Percentiles rank a stretch among this genome's conserved stretches.
These are phyloP conservation scores for Zancudomyces culisetae DNA, from an alignment of 371 early-diverging fungal species.

Conservation along the genomic window DNA sequence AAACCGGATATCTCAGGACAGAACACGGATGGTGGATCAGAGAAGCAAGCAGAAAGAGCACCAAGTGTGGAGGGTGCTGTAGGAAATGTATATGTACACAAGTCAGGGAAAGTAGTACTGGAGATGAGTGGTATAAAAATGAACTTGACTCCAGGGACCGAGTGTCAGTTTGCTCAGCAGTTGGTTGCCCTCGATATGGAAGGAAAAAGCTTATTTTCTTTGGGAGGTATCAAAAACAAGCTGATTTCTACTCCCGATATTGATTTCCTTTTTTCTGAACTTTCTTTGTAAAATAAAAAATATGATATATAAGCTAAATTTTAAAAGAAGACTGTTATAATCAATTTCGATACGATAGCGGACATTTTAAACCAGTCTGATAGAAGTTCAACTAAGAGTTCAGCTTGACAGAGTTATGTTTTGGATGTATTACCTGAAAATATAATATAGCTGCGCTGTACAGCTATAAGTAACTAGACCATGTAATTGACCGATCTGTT, in stretches of 20 bases:
- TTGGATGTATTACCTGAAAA: too few relatives aligned
- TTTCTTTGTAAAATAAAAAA: background rate
- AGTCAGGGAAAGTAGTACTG: conserved; percentile 2
- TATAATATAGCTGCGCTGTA: too few relatives aligned
- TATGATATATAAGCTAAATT: too few relatives aligned
- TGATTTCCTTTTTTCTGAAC: background rate
- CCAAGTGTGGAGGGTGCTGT: background rate
- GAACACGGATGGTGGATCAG: background rate
- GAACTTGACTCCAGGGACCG: background rate
- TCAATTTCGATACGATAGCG: too few relatives aligned
- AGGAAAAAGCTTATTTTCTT: background rate
- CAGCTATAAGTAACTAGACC: too few relatives aligned
- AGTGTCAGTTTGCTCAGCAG: conserved; percentile 4
- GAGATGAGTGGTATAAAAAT: background rate
- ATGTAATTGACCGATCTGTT: too few relatives aligned
- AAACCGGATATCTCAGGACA: background rate
- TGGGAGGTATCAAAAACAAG: conserved; percentile 1
- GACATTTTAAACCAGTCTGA: too few relatives aligned
- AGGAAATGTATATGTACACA: background rate
- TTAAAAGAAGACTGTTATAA: too few relatives aligned
- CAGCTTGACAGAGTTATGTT: too few relatives aligned
- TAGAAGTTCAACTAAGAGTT: too few relatives aligned
- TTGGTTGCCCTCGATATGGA: conserved; percentile 1
- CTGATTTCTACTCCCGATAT: conserved; percentile 1
- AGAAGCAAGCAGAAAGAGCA: background rate